phyloP scores from a whole-genome alignment of 2,329 filamentous ascomycete genomes.

The Leptodontidium sp. region DNA sequence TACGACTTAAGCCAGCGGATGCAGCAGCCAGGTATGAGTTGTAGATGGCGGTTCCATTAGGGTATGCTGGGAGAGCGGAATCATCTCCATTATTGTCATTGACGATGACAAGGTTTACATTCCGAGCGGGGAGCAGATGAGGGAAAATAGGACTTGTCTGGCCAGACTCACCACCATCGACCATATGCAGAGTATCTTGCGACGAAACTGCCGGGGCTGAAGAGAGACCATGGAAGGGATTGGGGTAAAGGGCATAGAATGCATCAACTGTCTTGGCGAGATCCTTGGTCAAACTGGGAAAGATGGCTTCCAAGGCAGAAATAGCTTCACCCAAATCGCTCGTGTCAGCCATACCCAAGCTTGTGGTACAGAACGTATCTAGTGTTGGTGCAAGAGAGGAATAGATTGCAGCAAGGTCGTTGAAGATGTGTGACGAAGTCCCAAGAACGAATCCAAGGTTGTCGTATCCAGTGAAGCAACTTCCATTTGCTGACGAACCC shows the following conservation, averaged over 20 bases:
- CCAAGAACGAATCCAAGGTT: constrained; percentile 25
- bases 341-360: not conserved
- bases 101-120: constrained; percentile 13
- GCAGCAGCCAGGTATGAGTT: constrained; percentile 12
- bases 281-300: constrained; percentile 10
- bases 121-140: constrained; percentile 17
- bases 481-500: constrained; percentile 17
- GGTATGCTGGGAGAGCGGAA: not conserved
- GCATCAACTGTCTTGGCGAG: constrained; percentile 6
- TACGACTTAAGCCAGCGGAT: constrained; percentile 4
- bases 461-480: constrained; percentile 16
- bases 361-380: constrained; percentile 9
- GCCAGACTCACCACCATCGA: constrained; percentile 17
- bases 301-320: not conserved
- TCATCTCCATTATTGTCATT: constrained; percentile 20
- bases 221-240: constrained; percentile 13
- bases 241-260: constrained; percentile 19
- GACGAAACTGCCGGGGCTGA: constrained; percentile 9
- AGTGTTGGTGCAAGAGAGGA: not conserved
- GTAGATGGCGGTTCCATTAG: constrained; percentile 18
- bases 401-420: not conserved
- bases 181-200: constrained; percentile 14
- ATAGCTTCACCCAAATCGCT: constrained; percentile 7
- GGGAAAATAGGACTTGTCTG: constrained; percentile 19
- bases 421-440: constrained; percentile 20